Base-by-base conservation (phyloP, 2,329 filamentous ascomycete species). In the Aureobasidium sp. region DNA sequence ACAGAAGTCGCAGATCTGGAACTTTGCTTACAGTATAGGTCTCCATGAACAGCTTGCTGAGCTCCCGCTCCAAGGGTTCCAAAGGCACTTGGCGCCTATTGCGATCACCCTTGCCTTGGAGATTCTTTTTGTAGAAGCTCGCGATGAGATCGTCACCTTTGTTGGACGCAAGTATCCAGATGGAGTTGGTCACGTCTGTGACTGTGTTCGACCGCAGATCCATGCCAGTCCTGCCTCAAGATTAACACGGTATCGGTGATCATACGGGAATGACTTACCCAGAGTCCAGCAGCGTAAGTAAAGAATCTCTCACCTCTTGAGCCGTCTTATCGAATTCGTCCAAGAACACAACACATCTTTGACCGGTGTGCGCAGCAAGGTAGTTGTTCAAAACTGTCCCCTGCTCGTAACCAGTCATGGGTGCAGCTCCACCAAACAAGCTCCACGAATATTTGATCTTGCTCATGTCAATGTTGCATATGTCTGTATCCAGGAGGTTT, bases 291-390 rank as follows among this genome's bases (percentile, higher is more conserved):
- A 75, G 73, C 3, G 78, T 63, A 1, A 83, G 67, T 8, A 82
- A 68, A 5, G 78, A 68, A 23, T 80, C 67, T 10, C 74, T 74
- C 2, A 81, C 71, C 0, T 75, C 72, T 5, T 67, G 17, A 0
- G 65, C 70, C 0, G 77, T 79, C 67, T 80, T 82, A 42, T 82
- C 79, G 48, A 82, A 81, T 56, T 83, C 79, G 56, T 82, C 80
- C 15, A 82, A 65, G 62, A 81, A 82, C 0, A 82, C 76, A 9
- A 82, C 73, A 39, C 71, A 72, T 20, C 70, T 67, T 53, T 73
- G 37, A 1, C 73, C 75, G 6, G 65, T 66, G 27, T 78, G 71
- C 1, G 64, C 61, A 0, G 72, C 72, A 0, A 82, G 70, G 65
- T 80, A 81, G 64, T 81, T 81, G 65, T 82, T 82, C 17, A 82